A percentile compares a stretch with the other conserved stretches of the same genome.
These are phyloP conservation scores for Trametes sp. DNA, from an alignment of 1,284 basidiomycete species.

Conservation along the genomic window DNA sequence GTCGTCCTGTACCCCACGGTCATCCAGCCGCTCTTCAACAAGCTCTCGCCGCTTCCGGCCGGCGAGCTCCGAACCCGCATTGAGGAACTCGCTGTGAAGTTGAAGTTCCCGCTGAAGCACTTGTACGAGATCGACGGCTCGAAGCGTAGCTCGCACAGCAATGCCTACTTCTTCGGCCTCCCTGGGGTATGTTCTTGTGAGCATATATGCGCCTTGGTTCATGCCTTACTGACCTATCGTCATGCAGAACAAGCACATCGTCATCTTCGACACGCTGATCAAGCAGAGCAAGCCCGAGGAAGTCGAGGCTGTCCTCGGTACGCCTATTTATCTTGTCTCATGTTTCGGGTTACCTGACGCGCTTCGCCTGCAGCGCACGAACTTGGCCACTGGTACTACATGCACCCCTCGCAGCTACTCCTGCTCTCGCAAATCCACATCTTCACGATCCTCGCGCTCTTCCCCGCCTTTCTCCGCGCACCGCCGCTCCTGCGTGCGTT, in stretches of 20 bases:
- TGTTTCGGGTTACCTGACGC: constrained; percentile 18
- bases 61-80: constrained; percentile 81
- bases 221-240: not conserved
- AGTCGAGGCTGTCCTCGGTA: constrained; percentile 85
- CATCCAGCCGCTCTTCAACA: constrained; percentile 98
- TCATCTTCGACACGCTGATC: constrained; percentile 97
- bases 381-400: constrained; percentile 94
- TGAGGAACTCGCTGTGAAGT: constrained; percentile 76
- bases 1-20: constrained; percentile 88
- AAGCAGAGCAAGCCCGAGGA: constrained; percentile 89
- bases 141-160: constrained; percentile 93
- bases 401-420: constrained; percentile 91
- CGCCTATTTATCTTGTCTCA: constrained; percentile 16
- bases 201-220: not conserved
- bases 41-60: constrained; percentile 83
- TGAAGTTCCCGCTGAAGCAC: constrained; percentile 94
- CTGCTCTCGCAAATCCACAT: constrained; percentile 88
- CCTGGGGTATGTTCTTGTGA: constrained; percentile 72
- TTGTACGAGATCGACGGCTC: constrained; percentile 98
- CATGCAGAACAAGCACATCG: constrained; percentile 85
- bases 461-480: constrained; percentile 93
- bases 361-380: constrained; percentile 72
- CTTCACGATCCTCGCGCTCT: constrained; percentile 85
- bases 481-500: constrained; percentile 86
- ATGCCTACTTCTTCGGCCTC: constrained; percentile 95